These are phyloP conservation scores for Eucalyptus globulus DNA, from an alignment of 345 rosid species.

Conservation along the genomic window DNA sequence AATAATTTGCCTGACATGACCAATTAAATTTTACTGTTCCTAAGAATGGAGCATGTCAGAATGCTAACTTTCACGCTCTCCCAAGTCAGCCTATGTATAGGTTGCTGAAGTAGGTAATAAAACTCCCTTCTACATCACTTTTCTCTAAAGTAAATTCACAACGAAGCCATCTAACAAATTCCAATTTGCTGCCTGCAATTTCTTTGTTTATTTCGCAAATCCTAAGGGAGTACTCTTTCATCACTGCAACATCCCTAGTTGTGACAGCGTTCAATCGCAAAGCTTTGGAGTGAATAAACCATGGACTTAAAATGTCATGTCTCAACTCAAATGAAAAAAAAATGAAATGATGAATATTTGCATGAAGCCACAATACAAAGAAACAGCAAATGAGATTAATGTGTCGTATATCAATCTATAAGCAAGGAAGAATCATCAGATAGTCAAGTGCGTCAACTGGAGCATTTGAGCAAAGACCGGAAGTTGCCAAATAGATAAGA, in stretches of 20 bases:
- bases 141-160: fast-evolving
- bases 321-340: too few relatives aligned
- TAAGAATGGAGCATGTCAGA: fast-evolving
- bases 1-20: not conserved
- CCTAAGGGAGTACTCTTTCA: fast-evolving
- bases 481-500: not conserved
- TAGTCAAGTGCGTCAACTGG: not conserved
- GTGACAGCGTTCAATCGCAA: too few relatives aligned
- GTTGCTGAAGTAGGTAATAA: fast-evolving
- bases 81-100: fast-evolving
- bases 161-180: too few relatives aligned
- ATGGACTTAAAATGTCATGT: too few relatives aligned
- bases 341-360: too few relatives aligned
- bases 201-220: too few relatives aligned
- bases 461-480: not conserved
- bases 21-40: fast-evolving
- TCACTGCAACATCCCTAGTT: too few relatives aligned
- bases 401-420: fast-evolving
- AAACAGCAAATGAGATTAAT: fast-evolving
- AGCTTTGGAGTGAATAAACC: too few relatives aligned
- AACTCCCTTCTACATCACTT: too few relatives aligned
- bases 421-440: too few relatives aligned
- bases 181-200: too few relatives aligned
- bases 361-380: too few relatives aligned
- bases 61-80: fast-evolving